Evolutionary conservation across 768 basidiomycete genomes (phyloP).

Genomic region (Pleurotus djamor): DNA sequence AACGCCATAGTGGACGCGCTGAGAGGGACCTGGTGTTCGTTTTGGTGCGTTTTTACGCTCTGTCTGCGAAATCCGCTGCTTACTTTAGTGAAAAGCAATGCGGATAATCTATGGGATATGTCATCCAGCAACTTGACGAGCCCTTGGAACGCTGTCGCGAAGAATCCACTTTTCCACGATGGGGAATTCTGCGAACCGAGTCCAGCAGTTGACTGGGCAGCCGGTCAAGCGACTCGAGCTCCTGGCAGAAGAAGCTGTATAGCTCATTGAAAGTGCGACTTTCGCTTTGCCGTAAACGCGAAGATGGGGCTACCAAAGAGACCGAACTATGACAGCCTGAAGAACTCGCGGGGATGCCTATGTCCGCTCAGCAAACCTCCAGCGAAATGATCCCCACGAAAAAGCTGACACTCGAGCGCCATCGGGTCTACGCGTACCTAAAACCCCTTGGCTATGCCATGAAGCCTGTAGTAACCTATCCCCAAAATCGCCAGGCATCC

Average conservation of each 20-base stretch:
- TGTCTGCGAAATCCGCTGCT: neutral
- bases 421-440: slow-evolving; percentile 93
- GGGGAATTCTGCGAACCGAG: slow-evolving; percentile 74
- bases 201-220: slow-evolving; percentile 36
- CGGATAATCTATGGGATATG: slow-evolving; percentile 78
- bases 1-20: slow-evolving; percentile 88
- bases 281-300: slow-evolving; percentile 78
- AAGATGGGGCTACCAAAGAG: slow-evolving; percentile 25
- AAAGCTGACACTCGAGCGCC: slow-evolving; percentile 79
- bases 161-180: slow-evolving; percentile 82
- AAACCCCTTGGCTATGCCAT: slow-evolving; percentile 90
- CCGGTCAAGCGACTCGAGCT: slow-evolving; percentile 73
- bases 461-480: slow-evolving; percentile 60
- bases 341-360: slow-evolving; percentile 61
- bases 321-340: slow-evolving; percentile 23
- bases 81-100: slow-evolving; percentile 47
- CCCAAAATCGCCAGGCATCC: slow-evolving; percentile 18
- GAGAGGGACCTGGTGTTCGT: slow-evolving; percentile 67
- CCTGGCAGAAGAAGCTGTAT: slow-evolving; percentile 93
- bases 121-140: slow-evolving; percentile 63
- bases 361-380: slow-evolving; percentile 91
- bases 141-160: slow-evolving; percentile 67
- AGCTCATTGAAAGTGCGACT: slow-evolving; percentile 88
- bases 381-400: slow-evolving; percentile 81
- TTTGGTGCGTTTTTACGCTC: slow-evolving; percentile 48